A percentile compares a stretch with the other conserved stretches of the same genome.
phyloP scores from a whole-genome alignment of 768 basidiomycete species.

The Lactarius hengduanensis region DNA sequence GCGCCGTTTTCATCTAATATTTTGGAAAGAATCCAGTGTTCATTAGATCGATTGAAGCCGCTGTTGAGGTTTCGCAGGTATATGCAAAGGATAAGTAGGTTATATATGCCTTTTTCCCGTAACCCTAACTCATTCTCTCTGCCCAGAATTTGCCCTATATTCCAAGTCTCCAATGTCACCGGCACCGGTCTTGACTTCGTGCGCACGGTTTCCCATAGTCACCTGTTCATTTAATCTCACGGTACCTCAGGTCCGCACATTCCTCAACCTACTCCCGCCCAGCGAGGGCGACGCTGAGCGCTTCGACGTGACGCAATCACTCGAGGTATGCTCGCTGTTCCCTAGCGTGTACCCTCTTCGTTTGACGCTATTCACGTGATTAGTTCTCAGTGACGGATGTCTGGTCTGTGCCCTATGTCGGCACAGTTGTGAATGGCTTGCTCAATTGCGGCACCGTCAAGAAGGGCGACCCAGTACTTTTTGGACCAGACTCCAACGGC shows the following conservation, averaged over 20 bases:
- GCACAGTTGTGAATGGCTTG: conserved; percentile 83
- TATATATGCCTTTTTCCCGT: conserved; percentile 24
- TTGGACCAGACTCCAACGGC: conserved; percentile 93
- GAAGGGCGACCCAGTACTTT: conserved; percentile 74
- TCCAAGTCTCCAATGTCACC: conserved; percentile 91
- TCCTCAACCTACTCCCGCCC: conserved; percentile 87
- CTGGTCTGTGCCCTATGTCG: conserved; percentile 86
- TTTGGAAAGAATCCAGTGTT: conserved; percentile 73
- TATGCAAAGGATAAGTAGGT: conserved; percentile 71
- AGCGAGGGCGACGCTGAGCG: conserved; percentile 82
- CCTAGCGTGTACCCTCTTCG: neutral
- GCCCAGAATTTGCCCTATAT: conserved; percentile 80
- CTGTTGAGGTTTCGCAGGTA: conserved; percentile 71
- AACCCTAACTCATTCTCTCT: neutral
- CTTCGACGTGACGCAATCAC: conserved; percentile 73
- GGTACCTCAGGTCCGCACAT: conserved; percentile 65
- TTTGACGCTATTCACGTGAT: conserved; percentile 14
- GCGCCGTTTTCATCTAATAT: conserved; percentile 3
- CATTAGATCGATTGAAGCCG: conserved; percentile 76
- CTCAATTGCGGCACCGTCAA: conserved; percentile 72
- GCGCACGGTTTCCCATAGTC: conserved; percentile 28
- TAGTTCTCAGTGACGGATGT: conserved; percentile 85
- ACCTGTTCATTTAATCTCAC: neutral
- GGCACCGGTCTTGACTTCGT: conserved; percentile 87
- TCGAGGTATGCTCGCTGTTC: conserved; percentile 53